Base-by-base conservation (phyloP, 2,329 filamentous ascomycete species). In the Gliomastix tumulicola region DNA sequence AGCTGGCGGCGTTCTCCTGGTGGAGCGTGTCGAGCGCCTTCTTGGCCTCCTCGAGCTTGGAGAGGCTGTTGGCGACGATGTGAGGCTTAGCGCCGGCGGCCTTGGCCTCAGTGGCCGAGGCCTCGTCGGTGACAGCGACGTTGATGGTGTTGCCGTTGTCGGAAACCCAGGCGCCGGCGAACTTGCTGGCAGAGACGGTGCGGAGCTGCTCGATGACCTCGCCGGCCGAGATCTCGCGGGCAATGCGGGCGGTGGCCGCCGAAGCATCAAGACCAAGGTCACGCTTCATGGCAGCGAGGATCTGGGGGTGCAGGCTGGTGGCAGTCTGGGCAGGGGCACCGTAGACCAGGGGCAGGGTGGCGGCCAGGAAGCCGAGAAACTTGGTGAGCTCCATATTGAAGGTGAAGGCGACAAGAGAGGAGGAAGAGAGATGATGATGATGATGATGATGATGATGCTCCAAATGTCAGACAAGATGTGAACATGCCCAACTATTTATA, bases 201-300 rank as follows among this genome's bases (percentile, higher is more conserved):
- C 46, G 45, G 11, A 62, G 45, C 44, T 56, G 46, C 40, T 62
- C 54, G 35, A 63, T 62, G 48, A 63, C 44, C 15, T 54, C 51
- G 42, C 47, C 44, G 44, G 59, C 57, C 42, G 44, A 41, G 44
- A 58, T 44, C 44, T 63, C 60, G 13, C 56, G 53, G 41, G 55
- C 51, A 38, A 63, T 59, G 48, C 57, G 59, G 42, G 53, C 53
- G 40, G 50, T 54, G 20, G 59, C 60, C 46, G 59, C 51, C 44
- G 53, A 51, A 33, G 59, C 51, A 36, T 62, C 52, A 17, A 63
- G 54, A 11, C 60, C 60, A 35, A 63, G 45, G 50, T 63, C 60
- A 44, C 60, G 60, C 57, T 63, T 63, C 60, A 63, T 63, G 47
- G 60, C 60, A 42, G 54, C 57, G 35, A 63, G 50, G 43, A 63